phyloP scores from a whole-genome alignment of 2,329 filamentous ascomycete species.

The Ilyonectria sp. region DNA sequence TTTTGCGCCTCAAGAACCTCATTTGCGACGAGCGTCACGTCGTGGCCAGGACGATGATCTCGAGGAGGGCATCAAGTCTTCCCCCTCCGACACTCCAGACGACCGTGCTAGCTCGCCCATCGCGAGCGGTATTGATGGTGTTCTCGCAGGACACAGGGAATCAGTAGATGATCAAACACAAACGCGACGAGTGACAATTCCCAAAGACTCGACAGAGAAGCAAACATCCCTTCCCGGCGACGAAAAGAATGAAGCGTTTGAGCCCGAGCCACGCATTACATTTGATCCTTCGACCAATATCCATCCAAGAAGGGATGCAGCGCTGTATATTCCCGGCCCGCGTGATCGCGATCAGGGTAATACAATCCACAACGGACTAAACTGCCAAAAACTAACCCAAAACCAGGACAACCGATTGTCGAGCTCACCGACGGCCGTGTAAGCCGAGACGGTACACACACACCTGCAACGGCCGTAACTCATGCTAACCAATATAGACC shows the following conservation, averaged over 20 bases:
- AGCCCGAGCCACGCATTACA: constrained; percentile 41
- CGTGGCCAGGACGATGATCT: constrained; percentile 13
- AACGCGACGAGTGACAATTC: not conserved
- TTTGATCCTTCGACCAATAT: constrained; percentile 48
- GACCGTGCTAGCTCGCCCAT: not conserved
- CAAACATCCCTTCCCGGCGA: constrained; percentile 4
- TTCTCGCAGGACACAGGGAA: not conserved
- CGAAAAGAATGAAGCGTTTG: constrained; percentile 11
- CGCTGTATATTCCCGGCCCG: constrained; percentile 52
- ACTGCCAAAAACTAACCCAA: not conserved
- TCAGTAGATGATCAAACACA: not conserved
- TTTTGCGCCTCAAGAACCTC: constrained; percentile 28
- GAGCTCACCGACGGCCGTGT: constrained; percentile 42
- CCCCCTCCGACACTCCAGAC: not conserved
- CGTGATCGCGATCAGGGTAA: constrained; percentile 52
- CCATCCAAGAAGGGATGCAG: constrained; percentile 44
- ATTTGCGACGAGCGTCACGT: constrained; percentile 27
- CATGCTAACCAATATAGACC: constrained; percentile 33
- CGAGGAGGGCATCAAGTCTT: constrained; percentile 16
- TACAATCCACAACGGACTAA: not conserved
- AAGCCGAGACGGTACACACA: constrained; percentile 40
- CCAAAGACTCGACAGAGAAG: not conserved
- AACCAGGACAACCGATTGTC: constrained; percentile 45
- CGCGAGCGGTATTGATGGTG: not conserved
- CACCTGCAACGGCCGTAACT: not conserved